Conservation (phyloP, 2,329 filamentous ascomycete genomes). For the Hypoxylon sp. region DNA sequence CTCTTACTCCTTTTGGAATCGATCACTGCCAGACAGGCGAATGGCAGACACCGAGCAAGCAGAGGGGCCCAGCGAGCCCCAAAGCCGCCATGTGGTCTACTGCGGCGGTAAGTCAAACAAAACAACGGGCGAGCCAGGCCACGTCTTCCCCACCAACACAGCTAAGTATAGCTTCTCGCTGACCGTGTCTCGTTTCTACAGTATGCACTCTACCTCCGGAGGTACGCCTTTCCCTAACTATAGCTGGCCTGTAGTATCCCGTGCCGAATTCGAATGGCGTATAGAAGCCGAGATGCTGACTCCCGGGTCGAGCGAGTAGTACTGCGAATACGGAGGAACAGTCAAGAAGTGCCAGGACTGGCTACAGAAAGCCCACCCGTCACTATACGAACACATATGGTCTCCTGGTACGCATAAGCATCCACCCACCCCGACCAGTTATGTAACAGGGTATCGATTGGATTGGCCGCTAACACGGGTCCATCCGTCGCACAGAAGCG, state of each 20-base stretch:
- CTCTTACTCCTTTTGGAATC: slow-evolving; percentile 6
- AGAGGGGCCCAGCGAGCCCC: slow-evolving; percentile 60
- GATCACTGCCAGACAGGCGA: slow-evolving; percentile 35
- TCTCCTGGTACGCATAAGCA: slow-evolving; percentile 74
- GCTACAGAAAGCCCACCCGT: slow-evolving; percentile 80
- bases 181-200: slow-evolving; percentile 47
- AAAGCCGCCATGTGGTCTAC: slow-evolving; percentile 65
- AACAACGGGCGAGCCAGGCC: slow-evolving; percentile 11
- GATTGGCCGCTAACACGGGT: slow-evolving; percentile 8
- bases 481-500: slow-evolving; percentile 67
- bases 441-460: background rate
- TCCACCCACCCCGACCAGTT: background rate
- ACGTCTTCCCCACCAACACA: slow-evolving; percentile 15
- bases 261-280: slow-evolving; percentile 5
- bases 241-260: slow-evolving; percentile 10
- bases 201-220: slow-evolving; percentile 75
- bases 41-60: slow-evolving; percentile 68
- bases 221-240: slow-evolving; percentile 56
- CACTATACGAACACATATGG: slow-evolving; percentile 83
- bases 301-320: slow-evolving; percentile 66
- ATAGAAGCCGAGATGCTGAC: slow-evolving; percentile 38
- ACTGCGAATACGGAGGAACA: slow-evolving; percentile 98
- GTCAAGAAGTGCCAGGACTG: slow-evolving; percentile 98
- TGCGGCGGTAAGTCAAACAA: slow-evolving; percentile 65
- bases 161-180: slow-evolving; percentile 11